Percentiles rank a stretch among this genome's conserved stretches.
Evolutionary conservation across 495 filamentous ascomycete species (phyloP).

Genomic region (Choiromyces venosus): DNA sequence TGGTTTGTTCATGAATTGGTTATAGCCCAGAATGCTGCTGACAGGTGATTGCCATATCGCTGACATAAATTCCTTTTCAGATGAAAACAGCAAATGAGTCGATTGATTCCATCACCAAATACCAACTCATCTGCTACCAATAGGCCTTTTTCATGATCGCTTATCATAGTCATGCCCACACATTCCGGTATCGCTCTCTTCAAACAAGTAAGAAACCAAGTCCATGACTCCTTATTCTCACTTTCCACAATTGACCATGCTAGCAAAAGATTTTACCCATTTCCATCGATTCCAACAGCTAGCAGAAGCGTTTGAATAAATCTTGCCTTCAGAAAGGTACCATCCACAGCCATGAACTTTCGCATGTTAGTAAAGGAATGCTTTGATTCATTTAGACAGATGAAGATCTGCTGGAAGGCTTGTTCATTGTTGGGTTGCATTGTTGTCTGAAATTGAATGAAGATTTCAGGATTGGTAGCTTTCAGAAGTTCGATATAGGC

Average conservation of each 20-base stretch:
- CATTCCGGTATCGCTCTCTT: slow-evolving; percentile 3
- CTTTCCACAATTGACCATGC: slow-evolving; percentile 15
- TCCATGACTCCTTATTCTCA: slow-evolving; percentile 10
- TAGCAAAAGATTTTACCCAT: slow-evolving; percentile 18
- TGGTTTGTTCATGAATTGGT: too few relatives aligned
- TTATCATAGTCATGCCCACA: slow-evolving; percentile 1
- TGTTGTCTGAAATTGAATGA: background rate
- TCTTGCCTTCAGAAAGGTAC: slow-evolving; percentile 16
- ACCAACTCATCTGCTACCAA: background rate
- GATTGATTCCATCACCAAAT: background rate
- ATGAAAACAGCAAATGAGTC: slow-evolving; percentile 7
- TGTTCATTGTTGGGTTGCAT: background rate
- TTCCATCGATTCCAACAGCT: slow-evolving; percentile 22
- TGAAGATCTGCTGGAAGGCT: slow-evolving; percentile 10
- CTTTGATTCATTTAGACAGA: background rate
- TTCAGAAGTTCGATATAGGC: slow-evolving; percentile 6
- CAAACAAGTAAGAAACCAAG: slow-evolving; percentile 13
- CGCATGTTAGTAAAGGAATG: background rate
- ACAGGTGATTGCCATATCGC: too few relatives aligned
- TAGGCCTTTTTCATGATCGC: slow-evolving; percentile 12
- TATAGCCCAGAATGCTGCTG: too few relatives aligned
- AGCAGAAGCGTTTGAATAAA: slow-evolving; percentile 20
- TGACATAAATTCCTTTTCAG: slow-evolving; percentile 8
- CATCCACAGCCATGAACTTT: slow-evolving; percentile 17
- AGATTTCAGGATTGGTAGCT: background rate